Evolutionary conservation across 148 eudicot species (phyloP).

Genomic region (Heliosperma pusillum): DNA sequence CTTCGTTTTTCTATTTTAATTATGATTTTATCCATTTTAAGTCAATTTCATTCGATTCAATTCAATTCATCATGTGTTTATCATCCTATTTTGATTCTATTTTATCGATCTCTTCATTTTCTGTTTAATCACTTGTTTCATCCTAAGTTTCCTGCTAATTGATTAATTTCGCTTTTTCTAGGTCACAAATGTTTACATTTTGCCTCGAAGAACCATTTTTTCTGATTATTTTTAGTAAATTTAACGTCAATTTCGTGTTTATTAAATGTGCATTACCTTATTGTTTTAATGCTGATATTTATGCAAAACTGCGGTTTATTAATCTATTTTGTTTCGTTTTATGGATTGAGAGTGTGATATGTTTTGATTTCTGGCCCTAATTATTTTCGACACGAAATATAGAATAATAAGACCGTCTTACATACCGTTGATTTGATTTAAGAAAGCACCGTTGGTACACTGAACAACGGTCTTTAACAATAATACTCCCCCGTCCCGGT

Average conservation of each 20-base stretch:
- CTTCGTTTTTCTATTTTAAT: background rate
- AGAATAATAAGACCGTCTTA: too few relatives aligned
- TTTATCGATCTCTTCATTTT: background rate
- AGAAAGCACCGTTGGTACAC: too few relatives aligned
- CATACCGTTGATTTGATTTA: too few relatives aligned
- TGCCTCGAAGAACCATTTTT: background rate
- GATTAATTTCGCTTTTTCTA: background rate
- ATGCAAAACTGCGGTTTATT: background rate
- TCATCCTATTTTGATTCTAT: background rate
- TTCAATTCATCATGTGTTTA: background rate
- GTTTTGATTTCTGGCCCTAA: too few relatives aligned
- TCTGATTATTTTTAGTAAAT: background rate
- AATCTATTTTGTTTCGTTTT: background rate
- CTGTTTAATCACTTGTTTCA: background rate
- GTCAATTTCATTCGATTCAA: background rate
- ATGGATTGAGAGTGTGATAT: background rate
- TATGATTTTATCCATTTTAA: background rate
- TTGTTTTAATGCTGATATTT: background rate
- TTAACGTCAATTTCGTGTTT: background rate
- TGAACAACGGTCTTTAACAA: too few relatives aligned
- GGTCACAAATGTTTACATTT: background rate
- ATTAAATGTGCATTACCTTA: background rate
- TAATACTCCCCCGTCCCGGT: too few relatives aligned
- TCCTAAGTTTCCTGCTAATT: background rate
- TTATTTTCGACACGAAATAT: too few relatives aligned